Evolutionary conservation across 2,329 filamentous ascomycete species (phyloP), one percentile per base, ranked within the genome.

Genomic region (Colletotrichum lentis): DNA sequence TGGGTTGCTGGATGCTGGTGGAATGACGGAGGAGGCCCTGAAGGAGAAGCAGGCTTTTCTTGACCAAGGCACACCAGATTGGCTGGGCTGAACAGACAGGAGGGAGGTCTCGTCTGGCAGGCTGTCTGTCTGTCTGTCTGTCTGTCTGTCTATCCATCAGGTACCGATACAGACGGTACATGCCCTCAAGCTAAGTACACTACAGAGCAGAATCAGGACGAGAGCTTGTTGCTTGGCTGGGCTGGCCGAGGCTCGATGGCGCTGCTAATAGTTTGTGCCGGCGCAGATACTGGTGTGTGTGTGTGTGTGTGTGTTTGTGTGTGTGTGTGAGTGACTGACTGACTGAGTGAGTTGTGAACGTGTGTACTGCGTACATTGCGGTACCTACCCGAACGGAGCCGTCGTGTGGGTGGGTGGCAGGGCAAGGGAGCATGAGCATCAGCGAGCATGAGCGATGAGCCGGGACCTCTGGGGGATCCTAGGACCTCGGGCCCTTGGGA

Each of bases 391-490:
- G 20, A 47, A 52, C 58, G 52, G 47, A 35, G 47, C 35, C 46
- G 37, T 52, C 46, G 35, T 43, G 64, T 68, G 65, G 62, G 64
- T 68, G 65, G 62, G 27, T 31, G 27, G 27, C 65, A 60, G 65
- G 65, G 62, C 55, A 68, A 68, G 65, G 65, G 65, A 68, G 62
- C 18, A 31, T 31, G 27, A 31, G 27, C 27, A 31, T 31, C 6
- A 31, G 27, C 27, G 27, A 31, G 27, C 27, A 31, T 31, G 37
- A 65, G 65, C 65, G 55, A 20, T 46, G 55, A 65, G 65, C 65
- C 55, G 55, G 65, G 55, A 50, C 65, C 55, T 65, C 55, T 31
- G 27, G 27, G 27, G 27, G 27, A 31, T 31, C 27, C 27, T 31
- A 7, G 27, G 27, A 31, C 27, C 27, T 31, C 2, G 27, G 27